These are phyloP conservation scores for Glomus cerebriforme DNA, from an alignment of 192 early-diverging fungal genomes.

Conservation along the genomic window DNA sequence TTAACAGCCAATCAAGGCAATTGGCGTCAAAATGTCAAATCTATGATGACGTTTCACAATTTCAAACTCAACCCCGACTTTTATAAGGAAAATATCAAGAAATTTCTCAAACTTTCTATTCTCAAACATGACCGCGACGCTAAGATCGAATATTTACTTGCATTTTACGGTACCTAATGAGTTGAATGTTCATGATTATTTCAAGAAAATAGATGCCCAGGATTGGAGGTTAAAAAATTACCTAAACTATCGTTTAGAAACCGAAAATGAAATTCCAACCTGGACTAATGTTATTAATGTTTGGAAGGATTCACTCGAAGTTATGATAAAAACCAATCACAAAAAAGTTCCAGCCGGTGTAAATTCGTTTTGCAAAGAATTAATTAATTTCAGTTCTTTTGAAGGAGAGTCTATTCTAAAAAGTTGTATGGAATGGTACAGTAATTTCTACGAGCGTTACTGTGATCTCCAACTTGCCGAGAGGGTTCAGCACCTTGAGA, in stretches of 20 bases:
- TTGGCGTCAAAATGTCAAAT: too few relatives aligned
- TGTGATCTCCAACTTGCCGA: neutral
- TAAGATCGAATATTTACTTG: neutral
- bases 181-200: neutral
- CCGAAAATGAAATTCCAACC: neutral
- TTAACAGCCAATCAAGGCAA: too few relatives aligned
- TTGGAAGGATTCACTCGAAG: neutral
- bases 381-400: neutral
- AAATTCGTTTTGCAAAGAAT: neutral
- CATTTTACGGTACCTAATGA: neutral
- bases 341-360: neutral
- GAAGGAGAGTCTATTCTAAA: neutral
- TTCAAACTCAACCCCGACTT: too few relatives aligned
- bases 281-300: neutral
- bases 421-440: neutral
- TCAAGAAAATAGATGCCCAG: neutral
- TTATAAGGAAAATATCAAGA: too few relatives aligned
- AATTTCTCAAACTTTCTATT: too few relatives aligned
- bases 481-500: neutral
- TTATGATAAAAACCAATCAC: neutral
- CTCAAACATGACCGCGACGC: neutral
- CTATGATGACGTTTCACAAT: too few relatives aligned
- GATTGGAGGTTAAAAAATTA: neutral
- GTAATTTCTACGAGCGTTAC: neutral
- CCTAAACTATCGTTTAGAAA: slow-evolving; percentile 2